Evolutionary conservation across 1,284 basidiomycete genomes (phyloP), one percentile per base, ranked within the genome.

Genomic region (Bondarzewia mesenterica): DNA sequence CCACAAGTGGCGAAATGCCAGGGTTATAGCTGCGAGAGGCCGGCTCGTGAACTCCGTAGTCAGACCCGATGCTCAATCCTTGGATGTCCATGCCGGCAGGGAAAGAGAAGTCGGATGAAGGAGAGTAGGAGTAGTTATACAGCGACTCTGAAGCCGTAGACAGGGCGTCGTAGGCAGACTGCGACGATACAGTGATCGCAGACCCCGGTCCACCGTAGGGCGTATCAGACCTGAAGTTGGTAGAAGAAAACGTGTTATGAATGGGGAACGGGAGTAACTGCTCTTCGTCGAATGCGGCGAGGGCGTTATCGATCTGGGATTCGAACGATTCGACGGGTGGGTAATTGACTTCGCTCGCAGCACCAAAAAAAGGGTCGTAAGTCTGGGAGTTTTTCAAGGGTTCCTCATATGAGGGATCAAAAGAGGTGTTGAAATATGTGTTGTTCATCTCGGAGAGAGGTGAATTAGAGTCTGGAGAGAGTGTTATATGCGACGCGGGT

Each of bases 261-360:
- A 75, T 77, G 54, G 81, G 66, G 54, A 81, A 71, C 60, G 80
- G 78, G 49, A 87, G 70, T n/a, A n/a, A n/a, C 60, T 83, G 74
- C 52, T 36, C 15, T 18, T 75, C 70, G 69, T 82, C 77, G 63
- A 80, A 75, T 46, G 74, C 75, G 52, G 76, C 77, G 59, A 84
- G 77, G 63, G 74, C 76, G 32, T 72, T 71, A 68, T 89, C 87
- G 60, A 89, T 75, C 65, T 89, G 87, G 46, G 78, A 75, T 60
- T 89, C 87, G 68, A 89, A 89, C 53, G 80, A 74, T 72, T 89
- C 85, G 53, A 85, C 82, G 62, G 83, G 78, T 45, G 85, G 84
- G 42, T 81, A 80, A 57, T 79, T 70, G 63, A 85, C 72, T 68
- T 85, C 82, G 55, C 75, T 71, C 56, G 79, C 71, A 50, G 77